Evolutionary conservation across 177 flowering plant species (phyloP), one percentile per base, ranked within the genome.

Genomic region (Vitis hybrid): DNA sequence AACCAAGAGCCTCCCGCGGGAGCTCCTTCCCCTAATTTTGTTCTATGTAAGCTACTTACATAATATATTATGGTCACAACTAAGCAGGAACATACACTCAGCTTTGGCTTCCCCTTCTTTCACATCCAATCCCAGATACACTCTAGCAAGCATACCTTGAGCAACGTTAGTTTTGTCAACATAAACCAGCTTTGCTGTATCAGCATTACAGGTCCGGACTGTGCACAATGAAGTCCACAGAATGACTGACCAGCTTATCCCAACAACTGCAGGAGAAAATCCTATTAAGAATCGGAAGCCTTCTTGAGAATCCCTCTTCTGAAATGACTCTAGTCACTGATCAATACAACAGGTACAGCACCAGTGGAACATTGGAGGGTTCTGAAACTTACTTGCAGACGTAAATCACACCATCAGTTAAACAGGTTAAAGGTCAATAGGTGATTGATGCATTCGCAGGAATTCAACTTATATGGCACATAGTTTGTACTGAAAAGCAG

Each of bases 101-200:
- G 30, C 30, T 26, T 26, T 26, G 5, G 30, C 30, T 26, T 26
- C 30, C 30, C 30, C 30, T 26, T 26, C 30, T 26, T 26, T 26
- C 30, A 26, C 1, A 49, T n/a, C 30, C 55, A 65, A 65, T 50
- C 7, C 39, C 60, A 49, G 60, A 10, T 21, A 78, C 73, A 74
- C 73, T 68, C 56, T 62, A 7, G 7, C 48, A 12, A 56, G 19
- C 6, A 70, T 76, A 59, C 77, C 79, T 30, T 76, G 75, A 56
- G 70, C 77, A 8, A 30, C 75, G 3, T 58, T 79, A 59, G 72
- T 74, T 55, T 59, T 80, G 8, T 80, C 80, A 14, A 39, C 76
- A 6, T 80, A 76, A 66, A 71, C 82, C 11, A 23, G 78, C 15
- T 65, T 77, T 26, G 64, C 75, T 11, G 75, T 51, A 26, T 51